Evolutionary conservation across 2,329 filamentous ascomycete species (phyloP).

Genomic region (Claviceps africana): DNA sequence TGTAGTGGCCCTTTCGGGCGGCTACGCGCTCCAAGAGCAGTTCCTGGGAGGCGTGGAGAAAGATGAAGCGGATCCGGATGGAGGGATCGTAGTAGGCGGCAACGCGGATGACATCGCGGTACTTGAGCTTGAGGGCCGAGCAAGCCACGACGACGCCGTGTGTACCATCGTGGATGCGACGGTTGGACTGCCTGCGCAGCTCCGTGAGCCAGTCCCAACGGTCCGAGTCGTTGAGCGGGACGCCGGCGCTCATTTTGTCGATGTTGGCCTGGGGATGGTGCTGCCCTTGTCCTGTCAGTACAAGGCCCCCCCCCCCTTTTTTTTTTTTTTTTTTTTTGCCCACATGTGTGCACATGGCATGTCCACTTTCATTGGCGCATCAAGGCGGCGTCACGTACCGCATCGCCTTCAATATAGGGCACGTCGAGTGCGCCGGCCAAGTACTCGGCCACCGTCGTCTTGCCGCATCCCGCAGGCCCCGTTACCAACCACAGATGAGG

Average conservation of each 20-base stretch:
- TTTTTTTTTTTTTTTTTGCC: no score
- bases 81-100: constrained; percentile 61
- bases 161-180: constrained; percentile 39
- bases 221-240: constrained; percentile 79
- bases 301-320: no score
- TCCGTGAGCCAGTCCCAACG: constrained; percentile 93
- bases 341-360: no score
- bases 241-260: constrained; percentile 78
- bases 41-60: constrained; percentile 65
- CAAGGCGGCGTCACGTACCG: constrained; percentile 38
- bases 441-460: constrained; percentile 58
- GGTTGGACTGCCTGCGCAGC: constrained; percentile 54
- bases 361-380: no score
- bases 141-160: constrained; percentile 86
- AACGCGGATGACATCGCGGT: constrained; percentile 79
- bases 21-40: constrained; percentile 63
- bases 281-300: constrained; percentile 22
- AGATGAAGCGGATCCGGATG: constrained; percentile 83
- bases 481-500: constrained; percentile 73
- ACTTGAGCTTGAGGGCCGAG: constrained; percentile 92
- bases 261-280: constrained; percentile 69
- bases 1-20: constrained; percentile 71
- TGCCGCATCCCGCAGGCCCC: constrained; percentile 66
- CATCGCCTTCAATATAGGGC: constrained; percentile 65
- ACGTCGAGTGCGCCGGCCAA: constrained; percentile 48